Evolutionary conservation across 2,329 filamentous ascomycete species (phyloP), one percentile per base, ranked within the genome.

Genomic region (Pezizomycotina sp.): DNA sequence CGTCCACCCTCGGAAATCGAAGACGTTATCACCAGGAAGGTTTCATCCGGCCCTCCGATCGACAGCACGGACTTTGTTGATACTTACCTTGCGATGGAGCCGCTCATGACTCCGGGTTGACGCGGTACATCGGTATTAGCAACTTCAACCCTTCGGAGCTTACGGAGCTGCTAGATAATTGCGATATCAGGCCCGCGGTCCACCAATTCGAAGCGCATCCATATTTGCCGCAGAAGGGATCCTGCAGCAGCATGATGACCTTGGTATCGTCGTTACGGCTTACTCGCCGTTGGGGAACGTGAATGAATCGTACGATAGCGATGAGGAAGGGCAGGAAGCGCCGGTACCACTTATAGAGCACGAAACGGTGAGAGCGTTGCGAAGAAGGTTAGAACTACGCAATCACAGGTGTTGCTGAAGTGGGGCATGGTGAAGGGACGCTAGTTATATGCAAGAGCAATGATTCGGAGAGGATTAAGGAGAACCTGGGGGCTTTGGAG

Each of bases 131-230:
- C 55, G 81, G 81, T 47, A 66, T 91, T 48, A 76, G 69, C 62
- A 91, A 91, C 67, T 86, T 83, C 69, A 76, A 77, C 60, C 70
- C 69, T 29, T 69, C 77, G 59, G 64, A 81, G 47, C 60, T 91
- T 53, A 76, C 84, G 58, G 80, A 89, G 59, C 62, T 84, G 49
- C 67, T 86, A 54, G 71, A 77, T 52, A 81, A 83, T 59, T 78
- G 78, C 45, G 71, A 68, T 51, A 69, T 82, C 58, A 65, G 65
- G 27, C 78, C 80, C 6, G 76, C 79, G 24, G 74, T 77, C 25
- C 73, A 89, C 43, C 82, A 91, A 65, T 75, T 91, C 58, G 81
- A 91, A 65, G 79, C 86, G 63, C 82, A 91, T 66, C 81, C 81
- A 16, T 89, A 84, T 67, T 70, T 86, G 41, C 75, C 78, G 43